phyloP scores from a whole-genome alignment of 208 protist genomes.

The Plasmodiophora brassicae region DNA sequence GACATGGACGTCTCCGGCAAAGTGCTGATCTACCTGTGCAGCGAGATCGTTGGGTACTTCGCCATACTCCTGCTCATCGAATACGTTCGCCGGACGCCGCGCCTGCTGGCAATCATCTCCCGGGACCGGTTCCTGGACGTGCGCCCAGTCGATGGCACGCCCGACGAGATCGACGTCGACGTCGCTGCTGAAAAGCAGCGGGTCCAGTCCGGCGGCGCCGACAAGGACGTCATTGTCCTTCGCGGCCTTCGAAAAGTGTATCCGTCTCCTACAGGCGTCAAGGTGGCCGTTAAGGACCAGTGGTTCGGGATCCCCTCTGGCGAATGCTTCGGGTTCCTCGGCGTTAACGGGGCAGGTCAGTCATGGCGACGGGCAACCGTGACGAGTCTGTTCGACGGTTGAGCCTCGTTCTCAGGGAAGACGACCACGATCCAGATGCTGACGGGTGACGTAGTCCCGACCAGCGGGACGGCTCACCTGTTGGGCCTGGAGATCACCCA shows the following conservation, averaged over 20 bases:
- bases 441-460: conserved; percentile 13
- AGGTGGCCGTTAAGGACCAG: conserved; percentile 42
- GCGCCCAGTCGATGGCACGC: neutral
- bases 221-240: neutral
- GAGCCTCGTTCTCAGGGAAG: conserved; percentile 36
- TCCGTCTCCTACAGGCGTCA: neutral
- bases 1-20: neutral
- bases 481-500: neutral
- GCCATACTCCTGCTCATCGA: conserved; percentile 19
- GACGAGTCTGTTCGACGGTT: too few relatives aligned
- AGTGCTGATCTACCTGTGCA: neutral
- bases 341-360: conserved; percentile 24
- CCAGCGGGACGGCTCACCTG: conserved; percentile 9
- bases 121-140: neutral
- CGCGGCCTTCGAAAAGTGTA: neutral
- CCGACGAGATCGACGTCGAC: neutral
- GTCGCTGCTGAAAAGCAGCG: neutral
- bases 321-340: conserved; percentile 40
- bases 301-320: conserved; percentile 45
- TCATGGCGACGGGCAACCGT: too few relatives aligned
- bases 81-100: neutral
- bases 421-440: conserved; percentile 40
- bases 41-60: conserved; percentile 29
- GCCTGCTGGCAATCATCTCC: neutral
- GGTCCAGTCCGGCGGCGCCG: neutral